Base-by-base conservation (phyloP, 1,284 basidiomycete genomes). In the Golubevia pallescens region DNA sequence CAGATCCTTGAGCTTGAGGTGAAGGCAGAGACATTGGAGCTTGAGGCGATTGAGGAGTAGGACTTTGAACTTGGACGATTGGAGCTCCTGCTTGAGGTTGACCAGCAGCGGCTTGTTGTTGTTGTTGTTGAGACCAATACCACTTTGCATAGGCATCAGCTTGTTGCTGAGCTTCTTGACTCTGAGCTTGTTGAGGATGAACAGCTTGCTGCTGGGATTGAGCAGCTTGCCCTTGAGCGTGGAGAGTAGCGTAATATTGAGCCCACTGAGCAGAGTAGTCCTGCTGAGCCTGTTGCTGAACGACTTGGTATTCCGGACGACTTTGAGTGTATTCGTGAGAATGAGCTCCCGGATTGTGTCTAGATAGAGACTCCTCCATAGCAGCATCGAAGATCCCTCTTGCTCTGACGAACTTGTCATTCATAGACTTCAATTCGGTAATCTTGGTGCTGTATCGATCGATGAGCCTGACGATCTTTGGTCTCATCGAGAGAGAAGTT, bases 391-490 rank as follows among this genome's bases (percentile, higher is more conserved):
- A 94, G 58, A 93, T 93, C 2, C 90, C 90, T 19, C 93, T 88
- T 5, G 93, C 93, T 62, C 91, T 90, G 24, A 93, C 90, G 74
- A 95, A 95, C 10, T 90, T 92, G 86, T 94, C 93, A 80, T 94
- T 94, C 92, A 95, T 93, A 0, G 91, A 90, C 10, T 93, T 91
- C 58, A 95, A 88, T 85, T 95, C 93, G 42, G 74, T 68, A 54
- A 85, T 74, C 66, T 84, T 84, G 61, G 69, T 71, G 56, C 71
- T 75, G 86, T 99, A 99, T 87, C 96, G 96, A 84, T 97, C 94
- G 76, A 99, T 97, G 63, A 99, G 87, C 78, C 94, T 94, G 71
- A 96, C 94, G 71, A 99, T 97, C 89, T 94, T 95, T 1, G 94
- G 94, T 66, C 96, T 90, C 59, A 98, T 87, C 1, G 91, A 89